Evolutionary conservation across 352 stramenopile genomes (phyloP).

Genomic region (Achlya hypogyna): DNA sequence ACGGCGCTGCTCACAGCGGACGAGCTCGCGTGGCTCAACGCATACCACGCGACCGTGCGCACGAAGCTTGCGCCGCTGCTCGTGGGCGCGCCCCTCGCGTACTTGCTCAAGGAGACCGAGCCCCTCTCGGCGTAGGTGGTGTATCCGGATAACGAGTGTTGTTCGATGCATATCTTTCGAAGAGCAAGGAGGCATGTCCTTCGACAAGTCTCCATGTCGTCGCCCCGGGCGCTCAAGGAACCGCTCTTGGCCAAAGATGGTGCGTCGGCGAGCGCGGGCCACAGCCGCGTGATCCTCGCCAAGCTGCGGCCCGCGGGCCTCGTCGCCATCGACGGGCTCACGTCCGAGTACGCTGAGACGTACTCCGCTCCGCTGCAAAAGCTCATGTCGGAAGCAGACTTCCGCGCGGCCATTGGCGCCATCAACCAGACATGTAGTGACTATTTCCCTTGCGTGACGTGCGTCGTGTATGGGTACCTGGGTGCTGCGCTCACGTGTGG

Average conservation of each 20-base stretch:
- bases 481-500: constrained; percentile 7
- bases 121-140: too few species aligned
- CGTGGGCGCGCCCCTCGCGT: constrained; percentile 41
- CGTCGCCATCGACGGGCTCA: constrained; percentile 8
- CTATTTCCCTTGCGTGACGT: constrained; percentile 12
- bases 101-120: constrained; percentile 69
- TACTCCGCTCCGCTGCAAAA: not conserved
- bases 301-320: not conserved
- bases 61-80: constrained; percentile 88
- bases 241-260: not conserved
- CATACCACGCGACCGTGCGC: constrained; percentile 88
- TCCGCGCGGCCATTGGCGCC: constrained; percentile 7
- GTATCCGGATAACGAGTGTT: too few species aligned
- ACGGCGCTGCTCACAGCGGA: constrained; percentile 77
- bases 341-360: constrained; percentile 17
- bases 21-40: constrained; percentile 95
- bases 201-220: not conserved
- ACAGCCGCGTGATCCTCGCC: constrained; percentile 4
- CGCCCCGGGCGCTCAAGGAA: not conserved
- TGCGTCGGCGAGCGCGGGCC: not conserved
- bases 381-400: constrained; percentile 16
- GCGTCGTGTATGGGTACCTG: constrained; percentile 17
- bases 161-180: too few species aligned
- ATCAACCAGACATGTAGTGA: constrained; percentile 18
- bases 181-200: too few species aligned